Evolutionary conservation across 345 rosid genomes (phyloP), one percentile per base, ranked within the genome.

Genomic region (Gossypium longicalyx): DNA sequence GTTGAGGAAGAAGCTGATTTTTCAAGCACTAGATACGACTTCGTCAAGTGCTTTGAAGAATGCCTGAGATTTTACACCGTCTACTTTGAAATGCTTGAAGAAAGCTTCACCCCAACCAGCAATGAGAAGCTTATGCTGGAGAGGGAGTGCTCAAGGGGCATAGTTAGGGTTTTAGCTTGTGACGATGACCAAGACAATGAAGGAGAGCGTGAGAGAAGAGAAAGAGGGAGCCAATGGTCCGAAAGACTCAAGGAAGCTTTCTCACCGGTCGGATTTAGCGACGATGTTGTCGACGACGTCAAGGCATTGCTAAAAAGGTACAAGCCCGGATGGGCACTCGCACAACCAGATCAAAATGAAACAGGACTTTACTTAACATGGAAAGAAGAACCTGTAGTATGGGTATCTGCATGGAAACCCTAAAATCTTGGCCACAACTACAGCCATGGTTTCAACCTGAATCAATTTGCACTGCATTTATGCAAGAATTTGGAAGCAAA

Each of bases 331-430:
- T 90, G 96, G 96, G 81, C 82, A 47, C 79, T 88, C 10, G 74
- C 74, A 65, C 77, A 76, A 0, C 82, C 89, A 38, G 84, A 82
- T 3, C 63, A 86, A 41, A 58, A 71, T 1, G 56, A 56, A 49
- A 45, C 80, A 27, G 96, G 93, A 71, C 66, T 89, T 51, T 87
- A 82, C 80, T 83, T 89, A 66, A 78, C 90, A 74, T 89, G 96
- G 96, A 90, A 90, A 72, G 91, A 90, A 0, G 91, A 89, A 67
- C 79, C 90, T 8, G 89, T 89, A 4, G 87, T 89, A 0, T 90
- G 96, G 93, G 91, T 84, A 52, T 87, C 93, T 27, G 88, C 91
- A 4, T 90, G 96, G 96, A 90, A 90, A 87, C 96, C 93, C 88
- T 86, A 87, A 59, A 34, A 27, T 9, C 9, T 20, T 43, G 9